Percentiles rank a stretch among this genome's conserved stretches.
Evolutionary conservation across 2,329 filamentous ascomycete genomes (phyloP).

Genomic region (Hypoxylon sp.): DNA sequence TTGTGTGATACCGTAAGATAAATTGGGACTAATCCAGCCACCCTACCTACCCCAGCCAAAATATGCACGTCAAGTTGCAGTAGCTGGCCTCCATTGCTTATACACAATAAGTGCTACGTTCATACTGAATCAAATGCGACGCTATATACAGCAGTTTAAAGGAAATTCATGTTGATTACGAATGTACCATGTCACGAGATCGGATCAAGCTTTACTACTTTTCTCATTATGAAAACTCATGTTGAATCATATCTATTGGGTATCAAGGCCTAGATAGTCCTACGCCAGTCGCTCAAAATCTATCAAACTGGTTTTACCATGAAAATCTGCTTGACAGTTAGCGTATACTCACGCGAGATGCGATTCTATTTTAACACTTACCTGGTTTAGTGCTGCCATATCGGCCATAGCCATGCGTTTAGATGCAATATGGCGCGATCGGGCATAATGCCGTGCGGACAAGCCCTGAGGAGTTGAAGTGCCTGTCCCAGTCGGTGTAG

Average conservation of each 20-base stretch:
- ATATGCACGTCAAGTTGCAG: conserved; percentile 9
- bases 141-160: neutral
- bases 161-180: neutral
- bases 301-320: conserved; percentile 55
- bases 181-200: neutral
- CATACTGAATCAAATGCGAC: neutral
- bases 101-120: neutral
- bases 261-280: conserved; percentile 43
- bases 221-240: conserved; percentile 8
- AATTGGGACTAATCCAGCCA: conserved; percentile 26
- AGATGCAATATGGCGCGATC: conserved; percentile 87
- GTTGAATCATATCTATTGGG: conserved; percentile 48
- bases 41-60: conserved; percentile 10
- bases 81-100: neutral
- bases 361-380: conserved; percentile 57
- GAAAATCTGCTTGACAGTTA: conserved; percentile 52
- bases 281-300: conserved; percentile 11
- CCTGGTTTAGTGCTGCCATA: conserved; percentile 87
- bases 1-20: conserved; percentile 6
- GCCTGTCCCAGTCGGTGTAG: conserved; percentile 60
- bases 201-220: neutral
- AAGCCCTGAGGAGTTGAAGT: conserved; percentile 64
- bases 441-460: conserved; percentile 78
- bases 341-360: conserved; percentile 16
- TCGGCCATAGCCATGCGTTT: conserved; percentile 89